Evolutionary conservation across 345 rosid genomes (phyloP).

Genomic region (Luvunga scandens): DNA sequence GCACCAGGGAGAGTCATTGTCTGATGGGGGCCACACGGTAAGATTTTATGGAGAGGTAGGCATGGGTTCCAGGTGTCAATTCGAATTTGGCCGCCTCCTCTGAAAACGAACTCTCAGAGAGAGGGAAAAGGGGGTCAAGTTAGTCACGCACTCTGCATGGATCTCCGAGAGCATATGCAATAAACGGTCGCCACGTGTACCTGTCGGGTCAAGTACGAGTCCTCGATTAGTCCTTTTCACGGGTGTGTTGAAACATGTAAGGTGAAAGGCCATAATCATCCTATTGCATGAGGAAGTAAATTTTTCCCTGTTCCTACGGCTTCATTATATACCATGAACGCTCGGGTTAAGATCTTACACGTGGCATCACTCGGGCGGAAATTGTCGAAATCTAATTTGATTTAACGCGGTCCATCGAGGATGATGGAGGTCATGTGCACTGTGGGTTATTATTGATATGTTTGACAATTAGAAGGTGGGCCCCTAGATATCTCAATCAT

Average conservation of each 20-base stretch:
- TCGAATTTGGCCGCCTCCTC: slow-evolving; percentile 25
- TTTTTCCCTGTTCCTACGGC: not conserved
- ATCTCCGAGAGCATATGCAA: slow-evolving; percentile 9
- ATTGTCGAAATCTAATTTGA: not conserved
- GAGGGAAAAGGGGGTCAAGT: not conserved
- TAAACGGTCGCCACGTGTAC: slow-evolving; percentile 23
- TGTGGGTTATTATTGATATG: not conserved
- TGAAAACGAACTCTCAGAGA: slow-evolving; percentile 2
- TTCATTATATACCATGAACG: not conserved
- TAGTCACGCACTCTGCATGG: slow-evolving; percentile 35
- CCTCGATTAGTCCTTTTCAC: slow-evolving; percentile 32
- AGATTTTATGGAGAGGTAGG: not conserved
- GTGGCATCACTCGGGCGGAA: not conserved
- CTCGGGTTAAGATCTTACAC: not conserved
- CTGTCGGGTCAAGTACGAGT: slow-evolving; percentile 32
- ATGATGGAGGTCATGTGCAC: not conserved
- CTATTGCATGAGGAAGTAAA: not conserved
- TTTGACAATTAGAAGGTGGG: slow-evolving; percentile 21
- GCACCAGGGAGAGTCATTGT: not conserved
- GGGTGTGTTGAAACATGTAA: slow-evolving; percentile 20
- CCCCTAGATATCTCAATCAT: slow-evolving; percentile 36
- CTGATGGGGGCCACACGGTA: slow-evolving; percentile 11
- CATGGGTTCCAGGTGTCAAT: slow-evolving; percentile 11
- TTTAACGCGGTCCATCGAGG: slow-evolving; percentile 10
- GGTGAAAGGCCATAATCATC: not conserved